Percentiles rank a stretch among this genome's conserved stretches.
These are phyloP conservation scores for Drechslerella dactyloides DNA, from an alignment of 2,329 filamentous ascomycete species.

Conservation along the genomic window DNA sequence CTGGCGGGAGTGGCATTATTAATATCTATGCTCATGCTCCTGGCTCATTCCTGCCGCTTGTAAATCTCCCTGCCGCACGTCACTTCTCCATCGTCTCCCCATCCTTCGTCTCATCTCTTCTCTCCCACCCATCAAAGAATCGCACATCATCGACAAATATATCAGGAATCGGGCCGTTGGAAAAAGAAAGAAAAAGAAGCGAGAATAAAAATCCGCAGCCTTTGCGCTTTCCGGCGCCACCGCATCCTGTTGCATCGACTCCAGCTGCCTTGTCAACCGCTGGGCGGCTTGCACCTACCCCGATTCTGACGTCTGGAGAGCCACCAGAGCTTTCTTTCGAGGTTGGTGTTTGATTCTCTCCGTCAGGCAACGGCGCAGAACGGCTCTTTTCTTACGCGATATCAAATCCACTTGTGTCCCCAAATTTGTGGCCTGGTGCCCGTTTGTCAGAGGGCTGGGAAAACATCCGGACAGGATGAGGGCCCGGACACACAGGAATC, in stretches of 20 bases:
- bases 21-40: not conserved
- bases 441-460: slow-evolving; percentile 37
- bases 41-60: not conserved
- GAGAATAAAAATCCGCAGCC: not conserved
- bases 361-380: slow-evolving; percentile 32
- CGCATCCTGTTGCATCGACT: slow-evolving; percentile 5
- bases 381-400: slow-evolving; percentile 33
- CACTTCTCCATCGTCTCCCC: not conserved
- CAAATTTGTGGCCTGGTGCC: slow-evolving; percentile 24
- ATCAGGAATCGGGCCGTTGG: not conserved
- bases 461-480: slow-evolving; percentile 28
- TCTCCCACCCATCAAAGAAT: not conserved
- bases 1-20: not conserved
- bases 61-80: not conserved
- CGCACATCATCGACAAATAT: not conserved
- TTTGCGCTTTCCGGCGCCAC: slow-evolving; percentile 6
- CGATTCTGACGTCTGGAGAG: slow-evolving; percentile 26
- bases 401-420: slow-evolving; percentile 21
- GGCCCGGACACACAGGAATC: slow-evolving; percentile 28
- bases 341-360: slow-evolving; percentile 42
- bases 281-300: slow-evolving; percentile 30
- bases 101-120: not conserved
- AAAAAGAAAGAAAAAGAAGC: not conserved
- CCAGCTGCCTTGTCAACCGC: slow-evolving; percentile 30
- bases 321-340: slow-evolving; percentile 28